Percentiles rank a stretch among this genome's conserved stretches.
phyloP scores from a whole-genome alignment of 768 basidiomycete species.

The Termitomyces sp. region DNA sequence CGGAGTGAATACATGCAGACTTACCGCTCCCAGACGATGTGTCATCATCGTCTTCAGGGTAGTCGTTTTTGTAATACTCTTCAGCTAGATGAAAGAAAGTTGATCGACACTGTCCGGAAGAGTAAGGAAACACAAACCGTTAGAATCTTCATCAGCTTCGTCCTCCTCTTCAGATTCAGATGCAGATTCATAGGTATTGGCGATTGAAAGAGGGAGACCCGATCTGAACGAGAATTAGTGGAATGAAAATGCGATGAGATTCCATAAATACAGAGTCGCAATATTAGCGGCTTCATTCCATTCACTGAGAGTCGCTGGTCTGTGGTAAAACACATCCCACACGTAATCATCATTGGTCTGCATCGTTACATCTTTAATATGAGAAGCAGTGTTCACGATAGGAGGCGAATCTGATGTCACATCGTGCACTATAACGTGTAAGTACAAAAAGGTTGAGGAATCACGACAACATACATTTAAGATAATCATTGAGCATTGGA shows the following conservation, averaged over 20 bases:
- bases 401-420: conserved; percentile 13
- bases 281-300: conserved; percentile 53
- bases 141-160: conserved; percentile 81
- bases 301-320: conserved; percentile 52
- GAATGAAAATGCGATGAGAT: conserved; percentile 1
- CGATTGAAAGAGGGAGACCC: conserved; percentile 54
- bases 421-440: conserved; percentile 23
- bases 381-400: conserved; percentile 1
- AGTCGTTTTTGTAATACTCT: conserved; percentile 82
- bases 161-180: conserved; percentile 67
- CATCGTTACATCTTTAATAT: not conserved
- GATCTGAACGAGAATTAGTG: conserved; percentile 32
- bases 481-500: conserved; percentile 72
- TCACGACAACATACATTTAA: conserved; percentile 39
- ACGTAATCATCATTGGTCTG: conserved; percentile 54
- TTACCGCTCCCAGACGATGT: conserved; percentile 33
- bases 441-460: not conserved
- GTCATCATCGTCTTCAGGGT: conserved; percentile 61
- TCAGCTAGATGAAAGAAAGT: conserved; percentile 42
- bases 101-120: not conserved
- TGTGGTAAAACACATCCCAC: conserved; percentile 80
- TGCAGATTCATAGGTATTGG: conserved; percentile 51
- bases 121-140: conserved; percentile 41
- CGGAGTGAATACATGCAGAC: conserved; percentile 5
- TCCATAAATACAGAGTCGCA: conserved; percentile 57